Evolutionary conservation across 1,284 basidiomycete genomes (phyloP), one percentile per base, ranked within the genome.

Genomic region (Pseudozyma sp.): DNA sequence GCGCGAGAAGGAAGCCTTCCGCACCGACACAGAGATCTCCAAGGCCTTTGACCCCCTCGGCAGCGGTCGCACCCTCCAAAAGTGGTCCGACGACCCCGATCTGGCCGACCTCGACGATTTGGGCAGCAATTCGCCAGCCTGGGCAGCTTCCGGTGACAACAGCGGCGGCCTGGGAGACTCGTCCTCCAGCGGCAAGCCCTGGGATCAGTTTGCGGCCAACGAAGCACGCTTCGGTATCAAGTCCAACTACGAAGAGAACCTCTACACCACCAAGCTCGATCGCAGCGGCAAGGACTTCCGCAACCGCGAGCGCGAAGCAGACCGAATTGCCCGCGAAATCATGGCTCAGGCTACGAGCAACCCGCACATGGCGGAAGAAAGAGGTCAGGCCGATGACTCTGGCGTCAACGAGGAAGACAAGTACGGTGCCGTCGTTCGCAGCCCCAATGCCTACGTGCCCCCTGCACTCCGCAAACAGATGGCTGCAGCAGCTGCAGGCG

Each of bases 191-290:
- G 54, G 58, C 51, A 66, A 63, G 46, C 86, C 87, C 0, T 99
- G 97, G 96, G 95, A 99, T 85, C 96, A 99, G 86, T 99, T 99
- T 80, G 91, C 91, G 43, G 92, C 88, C 58, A 99, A 99, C 85
- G 94, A 97, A 85, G 89, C 92, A 77, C 88, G 94, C 68, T 98
- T 97, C 83, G 97, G 97, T 17, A 90, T 95, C 71, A 94, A 89
- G 81, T 93, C 94, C 9, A 90, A 90, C 81, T 99, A 94, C 85
- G 91, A 97, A 80, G 96, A 99, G 86, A 92, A 95, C 65, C 84
- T 91, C 44, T 99, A 99, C 85, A 99, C 97, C 19, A 99, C 96
- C 44, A 94, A 91, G 86, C 88, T 99, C 52, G 94, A 99, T 84
- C 90, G 93, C 74, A 89, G 86, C 64, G 91, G 89, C 29, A 89